Evolutionary conservation across 768 basidiomycete species (phyloP), one percentile per base, ranked within the genome.

Genomic region (Phaeotremella skinneri): DNA sequence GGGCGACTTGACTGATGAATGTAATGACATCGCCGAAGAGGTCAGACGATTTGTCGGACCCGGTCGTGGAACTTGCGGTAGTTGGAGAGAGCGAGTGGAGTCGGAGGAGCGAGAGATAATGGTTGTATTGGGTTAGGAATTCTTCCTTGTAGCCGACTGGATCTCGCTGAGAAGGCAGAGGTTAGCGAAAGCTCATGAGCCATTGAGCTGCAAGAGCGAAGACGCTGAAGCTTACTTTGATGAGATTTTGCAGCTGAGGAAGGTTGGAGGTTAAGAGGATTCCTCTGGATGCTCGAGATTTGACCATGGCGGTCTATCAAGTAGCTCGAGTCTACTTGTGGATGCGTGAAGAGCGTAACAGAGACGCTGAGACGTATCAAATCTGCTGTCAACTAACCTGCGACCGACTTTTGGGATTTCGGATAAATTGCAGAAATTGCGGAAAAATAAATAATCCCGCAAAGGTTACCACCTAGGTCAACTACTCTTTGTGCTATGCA

Each of bases 121-220:
- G 90, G 60, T 89, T 90, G 87, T 91, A 96, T 81, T 99, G 94
- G 64, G 91, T 91, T 16, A 92, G 74, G 67, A 98, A 99, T 68
- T 99, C 96, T 61, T 98, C 94, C 74, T 85, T 88, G 81, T 99
- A 98, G 0, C 84, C 86, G 7, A 80, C 77, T 2, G 94, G 89
- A 75, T 96, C 91, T 43, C 96, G 84, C 70, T 73, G 45, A 6
- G n/a, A 17, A 34, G 34, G 3, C n/a, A 26, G 29, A 4, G 16
- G 51, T 13, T 23, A n/a, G 39, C 4, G 16, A 55, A 4, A 7
- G 16, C 27, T 13, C 7, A 27, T 49, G n/a, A 37, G 17, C 2
- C 23, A 27, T 30, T 9, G 17, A 27, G 60, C 34, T 16, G 17
- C 5, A 34, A 45, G 13, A 7, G n/a, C 13, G 51, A 21, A 30